phyloP scores from a whole-genome alignment of 306 rosid species.

The Trichosanthes cucumerina region DNA sequence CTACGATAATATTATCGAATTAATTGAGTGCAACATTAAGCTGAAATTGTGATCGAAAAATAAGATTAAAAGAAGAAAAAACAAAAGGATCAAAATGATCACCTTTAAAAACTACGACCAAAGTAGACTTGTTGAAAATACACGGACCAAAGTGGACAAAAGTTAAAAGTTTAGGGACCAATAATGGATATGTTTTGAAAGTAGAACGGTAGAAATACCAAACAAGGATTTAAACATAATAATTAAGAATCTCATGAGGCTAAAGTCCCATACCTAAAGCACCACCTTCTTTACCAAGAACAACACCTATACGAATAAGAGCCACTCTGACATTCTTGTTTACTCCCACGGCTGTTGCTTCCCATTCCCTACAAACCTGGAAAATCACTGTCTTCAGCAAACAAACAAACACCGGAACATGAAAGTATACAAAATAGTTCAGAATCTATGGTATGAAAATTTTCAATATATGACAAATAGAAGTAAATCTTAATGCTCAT shows the following conservation, averaged over 20 bases:
- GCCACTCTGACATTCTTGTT: constrained; percentile 74
- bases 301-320: constrained; percentile 86
- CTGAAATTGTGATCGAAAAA: neutral
- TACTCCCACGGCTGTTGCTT: constrained; percentile 58
- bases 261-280: constrained; percentile 57
- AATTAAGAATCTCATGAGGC: neutral
- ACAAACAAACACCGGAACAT: neutral
- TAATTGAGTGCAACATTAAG: neutral
- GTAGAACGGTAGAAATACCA: neutral
- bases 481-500: neutral
- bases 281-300: constrained; percentile 98
- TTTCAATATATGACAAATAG: neutral
- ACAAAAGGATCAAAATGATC: neutral
- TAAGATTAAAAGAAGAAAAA: neutral
- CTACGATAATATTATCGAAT: neutral
- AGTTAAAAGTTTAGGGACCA: no score
- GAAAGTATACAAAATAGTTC: neutral
- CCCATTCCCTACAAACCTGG: constrained; percentile 99
- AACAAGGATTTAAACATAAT: neutral
- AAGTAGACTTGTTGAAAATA: no score
- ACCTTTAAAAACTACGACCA: neutral
- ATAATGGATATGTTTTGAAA: neutral
- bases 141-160: neutral
- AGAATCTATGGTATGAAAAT: neutral
- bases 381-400: neutral